These are phyloP conservation scores for Zea luxurians DNA, from an alignment of 176 grass and related monocot genomes.

Conservation along the genomic window DNA sequence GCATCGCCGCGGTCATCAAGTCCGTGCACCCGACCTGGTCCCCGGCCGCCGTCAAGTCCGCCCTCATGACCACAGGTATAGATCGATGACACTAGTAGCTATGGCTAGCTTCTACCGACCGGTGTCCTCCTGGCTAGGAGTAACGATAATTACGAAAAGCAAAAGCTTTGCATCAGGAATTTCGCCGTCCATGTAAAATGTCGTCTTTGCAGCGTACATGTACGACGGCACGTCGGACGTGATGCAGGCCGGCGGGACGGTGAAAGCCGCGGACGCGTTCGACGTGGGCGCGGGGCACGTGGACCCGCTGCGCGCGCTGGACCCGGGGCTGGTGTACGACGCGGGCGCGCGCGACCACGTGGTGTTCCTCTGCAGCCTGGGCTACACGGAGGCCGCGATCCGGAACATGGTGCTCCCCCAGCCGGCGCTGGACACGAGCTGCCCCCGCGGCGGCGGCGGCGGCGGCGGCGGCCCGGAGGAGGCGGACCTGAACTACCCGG, in stretches of 20 bases:
- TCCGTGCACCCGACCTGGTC: conserved; percentile 82
- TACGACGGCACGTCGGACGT: conserved; percentile 60
- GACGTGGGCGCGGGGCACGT: conserved; percentile 83
- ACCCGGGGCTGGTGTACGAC: conserved; percentile 90
- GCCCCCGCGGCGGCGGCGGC: conserved; percentile 7
- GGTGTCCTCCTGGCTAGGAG: too few relatives aligned
- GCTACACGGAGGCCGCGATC: conserved; percentile 64
- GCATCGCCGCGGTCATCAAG: conserved; percentile 78
- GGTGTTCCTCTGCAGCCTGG: conserved; percentile 69
- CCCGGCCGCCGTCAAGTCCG: conserved; percentile 79
- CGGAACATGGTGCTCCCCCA: conserved; percentile 56
- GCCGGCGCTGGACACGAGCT: conserved; percentile 53
- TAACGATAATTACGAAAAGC: too few relatives aligned
- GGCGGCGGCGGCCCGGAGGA: neutral
- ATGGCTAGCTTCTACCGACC: too few relatives aligned
- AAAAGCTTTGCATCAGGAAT: too few relatives aligned
- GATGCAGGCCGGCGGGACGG: conserved; percentile 67
- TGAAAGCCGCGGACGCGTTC: conserved; percentile 73
- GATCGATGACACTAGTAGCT: too few relatives aligned
- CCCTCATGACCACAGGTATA: conserved; percentile 84
- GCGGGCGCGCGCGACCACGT: conserved; percentile 57
- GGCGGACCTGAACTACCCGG: conserved; percentile 72
- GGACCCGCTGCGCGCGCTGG: conserved; percentile 63
- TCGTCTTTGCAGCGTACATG: conserved; percentile 47
- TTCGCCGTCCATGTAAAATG: too few relatives aligned